Conservation (phyloP, 2,329 filamentous ascomycete genomes). For the Macrophomina pseudophaseolina region DNA sequence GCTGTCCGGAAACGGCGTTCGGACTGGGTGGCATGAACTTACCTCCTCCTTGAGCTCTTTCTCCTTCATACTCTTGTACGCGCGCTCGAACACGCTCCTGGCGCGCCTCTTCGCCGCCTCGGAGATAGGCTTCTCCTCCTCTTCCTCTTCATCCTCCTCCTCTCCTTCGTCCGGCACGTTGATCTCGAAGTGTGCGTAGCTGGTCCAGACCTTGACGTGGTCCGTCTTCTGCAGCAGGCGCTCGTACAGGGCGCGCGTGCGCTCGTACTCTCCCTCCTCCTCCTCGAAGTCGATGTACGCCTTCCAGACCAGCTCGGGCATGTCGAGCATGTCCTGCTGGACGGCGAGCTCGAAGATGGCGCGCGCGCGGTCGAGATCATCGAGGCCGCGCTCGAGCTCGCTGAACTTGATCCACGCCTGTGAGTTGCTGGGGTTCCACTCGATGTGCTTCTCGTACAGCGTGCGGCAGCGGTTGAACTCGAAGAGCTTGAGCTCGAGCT, state of each 20-base stretch:
- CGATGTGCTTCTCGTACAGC: conserved; percentile 90
- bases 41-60: conserved; percentile 88
- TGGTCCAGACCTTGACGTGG: conserved; percentile 99
- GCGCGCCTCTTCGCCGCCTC: conserved; percentile 84
- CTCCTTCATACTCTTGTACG: conserved; percentile 85
- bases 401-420: conserved; percentile 97
- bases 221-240: conserved; percentile 91
- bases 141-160: conserved; percentile 64
- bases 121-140: conserved; percentile 67
- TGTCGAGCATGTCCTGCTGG: conserved; percentile 81
- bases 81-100: conserved; percentile 81
- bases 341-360: conserved; percentile 94
- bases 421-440: conserved; percentile 88
- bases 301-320: conserved; percentile 98
- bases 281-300: conserved; percentile 99
- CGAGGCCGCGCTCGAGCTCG: conserved; percentile 87
- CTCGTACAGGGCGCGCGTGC: conserved; percentile 83
- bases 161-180: conserved; percentile 79
- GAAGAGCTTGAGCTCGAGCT: conserved; percentile 89
- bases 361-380: conserved; percentile 84
- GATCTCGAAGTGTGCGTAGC: conserved; percentile 97
- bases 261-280: conserved; percentile 88
- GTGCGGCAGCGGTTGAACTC: conserved; percentile 91
- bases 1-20: neutral
- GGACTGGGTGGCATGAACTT: conserved; percentile 32